A percentile compares a stretch with the other conserved stretches of the same genome.
Conservation (phyloP, 2,329 filamentous ascomycete genomes). For the Neoarthrinium moseri region DNA sequence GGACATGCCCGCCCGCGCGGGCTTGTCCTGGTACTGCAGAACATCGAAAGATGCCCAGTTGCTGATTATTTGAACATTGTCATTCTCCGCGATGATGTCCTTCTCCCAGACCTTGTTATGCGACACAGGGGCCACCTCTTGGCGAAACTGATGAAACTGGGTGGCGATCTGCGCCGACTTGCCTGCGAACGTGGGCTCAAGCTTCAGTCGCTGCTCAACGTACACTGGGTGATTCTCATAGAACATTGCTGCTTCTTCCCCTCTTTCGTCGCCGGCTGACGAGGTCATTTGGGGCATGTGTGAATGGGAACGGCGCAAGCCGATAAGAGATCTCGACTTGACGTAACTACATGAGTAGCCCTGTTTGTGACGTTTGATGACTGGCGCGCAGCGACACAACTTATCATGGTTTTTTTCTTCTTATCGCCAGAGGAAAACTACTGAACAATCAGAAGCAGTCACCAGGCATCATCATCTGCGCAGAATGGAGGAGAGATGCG, state of each 20-base stretch:
- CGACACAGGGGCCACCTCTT: background rate
- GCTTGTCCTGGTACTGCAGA: slow-evolving; percentile 7
- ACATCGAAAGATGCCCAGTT: slow-evolving; percentile 9
- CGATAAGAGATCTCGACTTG: too few species aligned
- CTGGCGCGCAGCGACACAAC: too few species aligned
- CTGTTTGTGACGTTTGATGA: too few species aligned
- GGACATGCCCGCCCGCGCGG: slow-evolving; percentile 6
- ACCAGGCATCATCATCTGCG: too few species aligned
- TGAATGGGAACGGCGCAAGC: too few species aligned
- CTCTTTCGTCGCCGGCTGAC: too few species aligned
- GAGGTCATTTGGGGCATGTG: too few species aligned
- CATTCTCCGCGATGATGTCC: background rate
- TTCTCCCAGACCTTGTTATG: background rate
- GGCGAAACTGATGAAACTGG: background rate
- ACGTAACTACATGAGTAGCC: too few species aligned
- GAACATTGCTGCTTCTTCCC: background rate
- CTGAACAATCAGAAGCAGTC: too few species aligned
- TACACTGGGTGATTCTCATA: background rate
- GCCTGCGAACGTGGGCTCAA: background rate
- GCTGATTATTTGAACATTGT: slow-evolving; percentile 3
- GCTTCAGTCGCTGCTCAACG: background rate
- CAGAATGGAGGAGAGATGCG: too few species aligned
- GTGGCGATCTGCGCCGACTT: background rate
- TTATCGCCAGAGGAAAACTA: too few species aligned
- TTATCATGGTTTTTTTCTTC: too few species aligned